These are phyloP conservation scores for Microdochium bolleyi DNA, from an alignment of 2,329 filamentous ascomycete species.

Conservation along the genomic window DNA sequence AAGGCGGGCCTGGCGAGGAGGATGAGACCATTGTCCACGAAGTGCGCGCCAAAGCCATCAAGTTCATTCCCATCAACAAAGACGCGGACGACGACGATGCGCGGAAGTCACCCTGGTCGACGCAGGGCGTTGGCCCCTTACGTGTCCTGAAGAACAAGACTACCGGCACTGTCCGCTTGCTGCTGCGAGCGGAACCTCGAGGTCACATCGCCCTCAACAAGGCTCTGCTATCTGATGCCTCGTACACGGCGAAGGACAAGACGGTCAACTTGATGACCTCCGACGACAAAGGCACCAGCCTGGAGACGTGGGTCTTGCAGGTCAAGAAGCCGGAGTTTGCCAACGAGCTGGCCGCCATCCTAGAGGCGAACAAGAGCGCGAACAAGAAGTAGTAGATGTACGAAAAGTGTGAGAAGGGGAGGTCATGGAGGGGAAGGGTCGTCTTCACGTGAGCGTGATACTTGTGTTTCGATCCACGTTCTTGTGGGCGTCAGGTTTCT, in stretches of 20 bases:
- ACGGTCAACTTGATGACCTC: conserved; percentile 52
- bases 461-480: too few relatives aligned
- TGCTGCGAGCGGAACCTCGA: conserved; percentile 67
- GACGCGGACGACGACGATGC: conserved; percentile 36
- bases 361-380: conserved; percentile 47
- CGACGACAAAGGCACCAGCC: conserved; percentile 45
- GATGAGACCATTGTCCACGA: conserved; percentile 65
- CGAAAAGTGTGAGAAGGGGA: neutral
- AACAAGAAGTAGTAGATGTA: conserved; percentile 40
- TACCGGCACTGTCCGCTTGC: conserved; percentile 56
- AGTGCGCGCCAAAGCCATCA: conserved; percentile 61
- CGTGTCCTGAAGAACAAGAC: conserved; percentile 67
- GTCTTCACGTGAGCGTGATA: too few relatives aligned
- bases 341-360: conserved; percentile 37
- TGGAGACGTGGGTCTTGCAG: conserved; percentile 65
- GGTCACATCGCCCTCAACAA: conserved; percentile 70
- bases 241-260: conserved; percentile 55
- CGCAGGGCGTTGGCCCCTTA: conserved; percentile 63
- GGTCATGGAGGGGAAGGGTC: too few relatives aligned
- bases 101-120: conserved; percentile 55
- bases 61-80: conserved; percentile 42
- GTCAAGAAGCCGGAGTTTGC: conserved; percentile 51
- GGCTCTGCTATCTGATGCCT: conserved; percentile 48
- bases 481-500: too few relatives aligned
- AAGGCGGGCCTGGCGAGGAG: conserved; percentile 60